A percentile compares a stretch with the other conserved stretches of the same genome.
phyloP scores from a whole-genome alignment of 768 basidiomycete species.

The Tephrocybe rancida region DNA sequence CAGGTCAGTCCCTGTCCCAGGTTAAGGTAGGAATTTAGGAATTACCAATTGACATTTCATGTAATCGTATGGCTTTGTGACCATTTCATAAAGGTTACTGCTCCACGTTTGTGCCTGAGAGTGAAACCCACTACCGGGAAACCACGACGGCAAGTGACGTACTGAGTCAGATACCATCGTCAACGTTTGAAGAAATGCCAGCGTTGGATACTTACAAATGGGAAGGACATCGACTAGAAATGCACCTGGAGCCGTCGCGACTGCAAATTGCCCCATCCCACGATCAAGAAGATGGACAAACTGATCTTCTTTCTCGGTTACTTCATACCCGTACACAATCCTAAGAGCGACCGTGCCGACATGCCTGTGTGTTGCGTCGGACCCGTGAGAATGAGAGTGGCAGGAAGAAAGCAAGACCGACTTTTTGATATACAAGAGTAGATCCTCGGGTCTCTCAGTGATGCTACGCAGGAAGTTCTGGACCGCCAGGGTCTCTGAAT shows the following conservation, averaged over 20 bases:
- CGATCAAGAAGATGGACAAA: slow-evolving; percentile 21
- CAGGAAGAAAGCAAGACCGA: not conserved
- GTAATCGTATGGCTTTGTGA: not conserved
- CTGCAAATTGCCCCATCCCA: slow-evolving; percentile 20
- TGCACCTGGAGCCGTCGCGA: slow-evolving; percentile 17
- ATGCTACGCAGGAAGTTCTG: not conserved
- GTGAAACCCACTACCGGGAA: slow-evolving; percentile 9
- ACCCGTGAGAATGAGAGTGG: not conserved
- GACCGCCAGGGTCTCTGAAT: not conserved
- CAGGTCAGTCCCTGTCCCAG: too few species aligned
- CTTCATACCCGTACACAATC: slow-evolving; percentile 29
- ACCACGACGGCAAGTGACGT: slow-evolving; percentile 8
- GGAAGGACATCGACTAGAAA: slow-evolving; percentile 30
- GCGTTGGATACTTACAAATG: not conserved
- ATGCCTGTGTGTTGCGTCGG: slow-evolving; percentile 1
- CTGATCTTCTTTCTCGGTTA: slow-evolving; percentile 22
- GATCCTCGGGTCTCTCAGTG: not conserved
- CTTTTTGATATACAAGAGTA: not conserved
- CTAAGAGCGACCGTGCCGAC: slow-evolving; percentile 23
- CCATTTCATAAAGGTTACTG: not conserved
- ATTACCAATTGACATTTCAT: not conserved
- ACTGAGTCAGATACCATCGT: not conserved
- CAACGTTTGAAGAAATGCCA: not conserved
- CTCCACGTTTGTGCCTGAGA: not conserved
- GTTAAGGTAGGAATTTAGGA: not conserved